A percentile compares a stretch with the other conserved stretches of the same genome.
Evolutionary conservation across 2,329 filamentous ascomycete genomes (phyloP).

Genomic region (Westerdykella ornata): DNA sequence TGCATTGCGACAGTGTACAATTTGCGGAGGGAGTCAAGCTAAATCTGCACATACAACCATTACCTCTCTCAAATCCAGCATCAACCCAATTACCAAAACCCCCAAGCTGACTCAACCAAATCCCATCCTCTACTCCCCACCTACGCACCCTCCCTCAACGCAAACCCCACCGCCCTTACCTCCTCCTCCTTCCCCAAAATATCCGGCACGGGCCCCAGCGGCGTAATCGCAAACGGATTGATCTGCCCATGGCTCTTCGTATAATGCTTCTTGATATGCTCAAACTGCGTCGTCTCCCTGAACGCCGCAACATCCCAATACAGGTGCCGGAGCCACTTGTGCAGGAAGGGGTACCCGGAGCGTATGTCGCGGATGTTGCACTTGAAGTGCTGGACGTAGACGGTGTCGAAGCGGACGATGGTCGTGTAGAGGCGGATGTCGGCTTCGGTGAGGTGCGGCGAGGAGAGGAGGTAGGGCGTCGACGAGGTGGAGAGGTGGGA

Average conservation of each 20-base stretch:
- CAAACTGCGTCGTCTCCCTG: constrained; percentile 75
- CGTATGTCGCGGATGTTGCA: constrained; percentile 82
- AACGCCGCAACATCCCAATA: constrained; percentile 83
- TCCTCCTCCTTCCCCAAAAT: constrained; percentile 73
- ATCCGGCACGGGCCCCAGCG: constrained; percentile 75
- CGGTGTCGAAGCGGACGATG: constrained; percentile 54
- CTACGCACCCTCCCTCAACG: constrained; percentile 4
- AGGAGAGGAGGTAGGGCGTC: constrained; percentile 44
- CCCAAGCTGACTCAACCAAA: too few relatives aligned
- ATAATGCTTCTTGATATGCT: constrained; percentile 86
- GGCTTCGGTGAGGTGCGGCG: constrained; percentile 42
- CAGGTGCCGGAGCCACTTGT: constrained; percentile 72
- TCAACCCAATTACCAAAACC: too few relatives aligned
- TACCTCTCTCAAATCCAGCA: too few relatives aligned
- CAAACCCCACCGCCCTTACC: constrained; percentile 52
- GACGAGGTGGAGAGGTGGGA: constrained; percentile 35
- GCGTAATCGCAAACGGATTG: constrained; percentile 66
- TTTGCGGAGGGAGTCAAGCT: too few relatives aligned
- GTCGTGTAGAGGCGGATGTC: constrained; percentile 52
- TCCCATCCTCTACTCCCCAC: too few relatives aligned
- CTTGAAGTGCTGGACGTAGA: constrained; percentile 58
- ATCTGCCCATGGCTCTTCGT: constrained; percentile 61
- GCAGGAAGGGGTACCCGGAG: constrained; percentile 71
- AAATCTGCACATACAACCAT: too few relatives aligned
- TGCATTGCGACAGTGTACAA: too few relatives aligned